phyloP scores from a whole-genome alignment of 768 basidiomycete genomes.

The Epithele typhae region DNA sequence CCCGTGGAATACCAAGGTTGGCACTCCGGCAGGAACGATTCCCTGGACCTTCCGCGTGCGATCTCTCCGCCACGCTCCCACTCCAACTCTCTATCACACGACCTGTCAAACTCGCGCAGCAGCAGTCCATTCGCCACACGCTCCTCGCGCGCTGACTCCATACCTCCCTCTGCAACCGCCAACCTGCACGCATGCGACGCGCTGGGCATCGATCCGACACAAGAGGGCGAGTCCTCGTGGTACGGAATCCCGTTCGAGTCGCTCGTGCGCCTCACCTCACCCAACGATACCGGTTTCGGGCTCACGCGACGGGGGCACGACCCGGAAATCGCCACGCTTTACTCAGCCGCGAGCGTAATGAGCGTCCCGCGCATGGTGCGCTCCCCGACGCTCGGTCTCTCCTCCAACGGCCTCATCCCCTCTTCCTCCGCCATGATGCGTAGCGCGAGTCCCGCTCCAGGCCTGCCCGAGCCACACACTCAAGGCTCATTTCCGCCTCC shows the following conservation, averaged over 20 bases:
- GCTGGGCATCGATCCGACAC: slow-evolving; percentile 12
- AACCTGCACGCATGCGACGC: slow-evolving; percentile 2
- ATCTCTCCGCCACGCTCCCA: slow-evolving; percentile 7
- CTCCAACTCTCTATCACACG: neutral
- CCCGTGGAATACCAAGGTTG: slow-evolving; percentile 11
- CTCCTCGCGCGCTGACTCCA: slow-evolving; percentile 14
- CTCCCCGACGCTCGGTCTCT: slow-evolving; percentile 30
- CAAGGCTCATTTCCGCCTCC: slow-evolving; percentile 35
- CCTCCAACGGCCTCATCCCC: slow-evolving; percentile 20
- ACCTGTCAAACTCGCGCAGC: slow-evolving; percentile 1
- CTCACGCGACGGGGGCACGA: slow-evolving; percentile 47
- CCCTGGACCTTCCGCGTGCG: slow-evolving; percentile 13
- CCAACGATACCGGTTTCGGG: slow-evolving; percentile 41
- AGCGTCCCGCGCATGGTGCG: slow-evolving; percentile 50
- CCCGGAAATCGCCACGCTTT: slow-evolving; percentile 79
- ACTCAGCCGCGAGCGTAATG: slow-evolving; percentile 79
- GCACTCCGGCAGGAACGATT: slow-evolving; percentile 10
- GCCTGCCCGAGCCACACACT: slow-evolving; percentile 29
- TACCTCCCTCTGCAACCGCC: slow-evolving; percentile 22
- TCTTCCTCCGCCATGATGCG: slow-evolving; percentile 22
- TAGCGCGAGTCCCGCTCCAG: slow-evolving; percentile 26
- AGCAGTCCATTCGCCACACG: slow-evolving; percentile 12
- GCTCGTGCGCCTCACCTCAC: slow-evolving; percentile 64
- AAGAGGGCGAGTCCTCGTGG: slow-evolving; percentile 33
- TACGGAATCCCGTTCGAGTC: slow-evolving; percentile 69